phyloP scores from a whole-genome alignment of 1,284 basidiomycete genomes.

The Tilletia caries region DNA sequence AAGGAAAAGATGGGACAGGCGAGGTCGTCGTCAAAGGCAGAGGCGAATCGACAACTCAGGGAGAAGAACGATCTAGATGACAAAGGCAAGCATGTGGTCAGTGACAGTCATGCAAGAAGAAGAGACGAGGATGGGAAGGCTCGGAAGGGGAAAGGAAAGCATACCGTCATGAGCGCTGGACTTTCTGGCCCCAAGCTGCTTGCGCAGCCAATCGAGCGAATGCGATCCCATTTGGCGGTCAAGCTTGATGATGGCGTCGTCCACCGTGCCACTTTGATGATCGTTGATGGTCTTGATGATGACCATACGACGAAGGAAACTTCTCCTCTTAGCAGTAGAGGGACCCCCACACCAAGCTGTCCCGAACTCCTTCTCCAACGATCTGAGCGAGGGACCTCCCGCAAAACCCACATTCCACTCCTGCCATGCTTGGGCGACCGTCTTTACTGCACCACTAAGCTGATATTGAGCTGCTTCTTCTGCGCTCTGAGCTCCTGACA shows the following conservation, averaged over 20 bases:
- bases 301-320: neutral
- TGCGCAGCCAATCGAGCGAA: neutral
- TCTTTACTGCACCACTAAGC: neutral
- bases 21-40: too few species aligned
- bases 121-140: too few species aligned
- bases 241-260: neutral
- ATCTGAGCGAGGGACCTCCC: neutral
- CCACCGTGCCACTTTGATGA: neutral
- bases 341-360: neutral
- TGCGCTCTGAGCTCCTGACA: neutral
- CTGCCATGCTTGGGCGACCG: neutral
- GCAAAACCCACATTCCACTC: neutral
- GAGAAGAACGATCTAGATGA: too few species aligned
- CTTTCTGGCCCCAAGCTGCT: neutral
- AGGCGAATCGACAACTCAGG: too few species aligned
- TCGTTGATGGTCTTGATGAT: conserved; percentile 1
- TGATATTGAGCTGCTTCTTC: neutral
- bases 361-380: neutral
- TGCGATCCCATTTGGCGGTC: neutral
- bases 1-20: too few species aligned
- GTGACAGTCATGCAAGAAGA: too few species aligned
- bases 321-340: neutral
- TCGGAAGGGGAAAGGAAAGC: too few species aligned
- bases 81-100: too few species aligned
- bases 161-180: too few species aligned